Conservation (phyloP, 805 yeast genomes). For the Cyberlindnera subsufficiens region DNA sequence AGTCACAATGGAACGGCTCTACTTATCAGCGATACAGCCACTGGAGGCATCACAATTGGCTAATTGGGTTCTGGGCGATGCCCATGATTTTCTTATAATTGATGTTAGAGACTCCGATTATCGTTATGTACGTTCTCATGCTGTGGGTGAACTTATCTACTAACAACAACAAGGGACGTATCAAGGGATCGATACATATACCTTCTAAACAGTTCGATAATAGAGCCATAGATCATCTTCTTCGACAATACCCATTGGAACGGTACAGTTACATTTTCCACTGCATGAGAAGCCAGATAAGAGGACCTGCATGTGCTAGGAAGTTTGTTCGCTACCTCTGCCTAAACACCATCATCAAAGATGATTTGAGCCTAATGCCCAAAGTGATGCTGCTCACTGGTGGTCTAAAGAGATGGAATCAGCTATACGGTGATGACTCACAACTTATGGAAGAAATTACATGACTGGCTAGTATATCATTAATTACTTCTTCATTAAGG, state of each 20-base stretch:
- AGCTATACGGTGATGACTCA: slow-evolving; percentile 10
- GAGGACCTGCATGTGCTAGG: slow-evolving; percentile 17
- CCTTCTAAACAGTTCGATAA: slow-evolving; percentile 10
- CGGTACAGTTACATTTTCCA: slow-evolving; percentile 14
- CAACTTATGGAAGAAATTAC: slow-evolving; percentile 6
- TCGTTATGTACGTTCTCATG: slow-evolving; percentile 3
- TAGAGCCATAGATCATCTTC: background rate
- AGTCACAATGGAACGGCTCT: background rate
- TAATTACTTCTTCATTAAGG: background rate
- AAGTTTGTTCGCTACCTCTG: slow-evolving; percentile 7
- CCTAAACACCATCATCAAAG: slow-evolving; percentile 1
- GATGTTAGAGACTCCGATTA: slow-evolving; percentile 20
- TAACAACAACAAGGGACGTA: slow-evolving; percentile 9
- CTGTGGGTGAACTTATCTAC: background rate
- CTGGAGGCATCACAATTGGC: slow-evolving; percentile 5
- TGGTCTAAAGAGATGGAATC: slow-evolving; percentile 20
- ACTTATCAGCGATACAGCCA: background rate
- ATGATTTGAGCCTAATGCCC: slow-evolving; percentile 5
- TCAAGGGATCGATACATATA: slow-evolving; percentile 7
- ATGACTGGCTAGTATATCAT: background rate
- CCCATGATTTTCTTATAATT: slow-evolving; percentile 6
- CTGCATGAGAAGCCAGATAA: slow-evolving; percentile 20
- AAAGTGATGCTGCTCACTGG: slow-evolving; percentile 16
- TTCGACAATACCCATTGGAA: slow-evolving; percentile 3
- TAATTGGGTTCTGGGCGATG: slow-evolving; percentile 4